These are phyloP conservation scores for Eimeria necatrix DNA, from an alignment of 169 alveolate species.

Conservation along the genomic window DNA sequence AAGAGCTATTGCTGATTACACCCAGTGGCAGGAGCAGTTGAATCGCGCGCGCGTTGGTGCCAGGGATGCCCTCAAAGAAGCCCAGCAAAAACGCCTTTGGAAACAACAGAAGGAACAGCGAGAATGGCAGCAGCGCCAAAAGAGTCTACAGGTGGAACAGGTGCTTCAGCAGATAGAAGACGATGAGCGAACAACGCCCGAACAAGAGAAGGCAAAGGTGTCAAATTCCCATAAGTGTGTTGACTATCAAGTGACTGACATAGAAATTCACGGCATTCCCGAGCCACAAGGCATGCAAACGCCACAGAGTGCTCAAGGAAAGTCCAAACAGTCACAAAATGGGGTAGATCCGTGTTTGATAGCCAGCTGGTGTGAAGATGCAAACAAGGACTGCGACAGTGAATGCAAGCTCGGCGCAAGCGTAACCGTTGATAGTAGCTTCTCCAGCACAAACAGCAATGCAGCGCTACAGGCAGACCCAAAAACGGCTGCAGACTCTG, in stretches of 20 bases:
- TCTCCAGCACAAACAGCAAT: background rate
- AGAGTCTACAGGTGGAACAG: constrained; percentile 17
- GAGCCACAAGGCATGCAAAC: background rate
- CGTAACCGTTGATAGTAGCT: background rate
- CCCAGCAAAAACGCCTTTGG: constrained; percentile 63
- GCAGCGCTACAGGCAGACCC: background rate
- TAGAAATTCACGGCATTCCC: background rate
- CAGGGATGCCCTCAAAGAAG: constrained; percentile 42
- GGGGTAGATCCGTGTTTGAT: background rate
- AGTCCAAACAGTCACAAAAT: background rate
- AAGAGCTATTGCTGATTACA: constrained; percentile 20
- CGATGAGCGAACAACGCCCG: background rate
- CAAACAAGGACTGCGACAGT: background rate
- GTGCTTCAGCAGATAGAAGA: constrained; percentile 60
- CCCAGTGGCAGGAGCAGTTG: constrained; percentile 71
- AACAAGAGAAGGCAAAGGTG: background rate
- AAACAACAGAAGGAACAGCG: constrained; percentile 69
- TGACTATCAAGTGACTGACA: background rate
- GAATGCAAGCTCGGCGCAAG: background rate
- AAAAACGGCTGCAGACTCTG: background rate
- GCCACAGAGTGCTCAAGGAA: background rate
- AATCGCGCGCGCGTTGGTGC: constrained; percentile 42
- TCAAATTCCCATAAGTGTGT: background rate
- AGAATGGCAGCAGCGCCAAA: constrained; percentile 59
- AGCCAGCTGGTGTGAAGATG: background rate